Conservation (phyloP, 2,329 filamentous ascomycete genomes). For the Hypoxylon sp. region DNA sequence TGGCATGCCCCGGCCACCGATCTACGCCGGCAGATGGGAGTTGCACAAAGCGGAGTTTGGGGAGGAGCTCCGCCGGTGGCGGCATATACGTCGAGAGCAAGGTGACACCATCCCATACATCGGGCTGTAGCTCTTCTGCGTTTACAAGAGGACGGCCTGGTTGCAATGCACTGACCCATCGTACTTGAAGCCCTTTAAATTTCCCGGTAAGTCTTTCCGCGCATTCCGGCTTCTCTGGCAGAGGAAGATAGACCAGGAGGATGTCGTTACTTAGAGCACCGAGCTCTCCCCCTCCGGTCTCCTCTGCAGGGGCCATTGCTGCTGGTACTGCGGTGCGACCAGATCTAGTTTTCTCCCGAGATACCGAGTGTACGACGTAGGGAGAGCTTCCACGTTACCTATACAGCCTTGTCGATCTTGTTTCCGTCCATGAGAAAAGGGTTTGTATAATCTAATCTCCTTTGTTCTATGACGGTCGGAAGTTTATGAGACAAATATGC, state of each 20-base stretch:
- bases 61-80: conserved; percentile 53
- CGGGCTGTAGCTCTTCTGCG: conserved; percentile 51
- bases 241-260: conserved; percentile 58
- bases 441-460: background rate
- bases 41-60: conserved; percentile 62
- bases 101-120: conserved; percentile 60
- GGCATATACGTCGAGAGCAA: conserved; percentile 56
- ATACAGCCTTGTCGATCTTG: background rate
- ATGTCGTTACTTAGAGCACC: conserved; percentile 56
- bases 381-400: background rate
- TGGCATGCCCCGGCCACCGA: conserved; percentile 57
- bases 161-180: conserved; percentile 52
- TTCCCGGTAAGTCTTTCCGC: conserved; percentile 53
- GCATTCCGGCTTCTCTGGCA: conserved; percentile 55
- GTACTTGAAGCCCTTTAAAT: conserved; percentile 59
- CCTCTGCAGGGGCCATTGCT: conserved; percentile 24
- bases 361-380: background rate
- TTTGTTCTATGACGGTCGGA: background rate
- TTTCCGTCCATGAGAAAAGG: background rate
- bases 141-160: conserved; percentile 37
- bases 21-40: conserved; percentile 62
- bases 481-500: background rate
- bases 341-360: background rate
- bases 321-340: background rate
- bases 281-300: conserved; percentile 1